Conservation (phyloP, 2,329 filamentous ascomycete species). For the Cyphellophora europaea region DNA sequence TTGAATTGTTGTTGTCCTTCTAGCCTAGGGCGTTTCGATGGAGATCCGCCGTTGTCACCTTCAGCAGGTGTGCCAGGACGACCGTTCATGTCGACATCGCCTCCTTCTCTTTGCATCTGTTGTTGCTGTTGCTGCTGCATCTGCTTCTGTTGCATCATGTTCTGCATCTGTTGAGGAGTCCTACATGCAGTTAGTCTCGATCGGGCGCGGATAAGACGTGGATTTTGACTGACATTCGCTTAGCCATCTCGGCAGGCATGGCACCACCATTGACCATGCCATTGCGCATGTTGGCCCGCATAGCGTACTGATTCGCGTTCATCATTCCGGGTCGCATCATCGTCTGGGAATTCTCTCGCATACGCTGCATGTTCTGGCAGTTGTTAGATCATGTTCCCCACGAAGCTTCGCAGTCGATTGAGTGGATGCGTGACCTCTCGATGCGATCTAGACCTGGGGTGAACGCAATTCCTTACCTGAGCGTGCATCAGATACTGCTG, state of each 20-base stretch:
- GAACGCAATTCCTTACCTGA: constrained; percentile 53
- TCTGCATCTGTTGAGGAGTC: constrained; percentile 16
- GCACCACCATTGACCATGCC: constrained; percentile 16
- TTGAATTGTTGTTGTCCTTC: constrained; percentile 62
- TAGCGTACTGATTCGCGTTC: constrained; percentile 52
- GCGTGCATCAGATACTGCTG: constrained; percentile 72
- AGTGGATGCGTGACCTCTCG: too few relatives aligned
- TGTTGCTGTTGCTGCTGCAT: constrained; percentile 61
- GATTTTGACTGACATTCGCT: constrained; percentile 17
- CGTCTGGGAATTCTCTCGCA: constrained; percentile 59
- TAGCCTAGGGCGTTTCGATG: constrained; percentile 79
- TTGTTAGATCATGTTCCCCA: constrained; percentile 9
- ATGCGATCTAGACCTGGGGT: too few relatives aligned
- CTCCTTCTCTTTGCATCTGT: constrained; percentile 77
- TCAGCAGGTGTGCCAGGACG: constrained; percentile 73
- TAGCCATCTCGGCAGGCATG: constrained; percentile 7
- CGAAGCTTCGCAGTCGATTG: too few relatives aligned
- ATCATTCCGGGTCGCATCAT: constrained; percentile 58
- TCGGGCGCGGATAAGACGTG: too few relatives aligned
- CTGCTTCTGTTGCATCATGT: constrained; percentile 13
- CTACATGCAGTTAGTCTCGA: constrained; percentile 7
- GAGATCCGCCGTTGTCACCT: constrained; percentile 81
- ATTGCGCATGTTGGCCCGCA: constrained; percentile 37
- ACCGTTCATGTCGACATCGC: constrained; percentile 75
- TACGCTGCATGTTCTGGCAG: constrained; percentile 24